Conservation (phyloP, 2,329 filamentous ascomycete genomes). For the Clarireedia paspali region DNA sequence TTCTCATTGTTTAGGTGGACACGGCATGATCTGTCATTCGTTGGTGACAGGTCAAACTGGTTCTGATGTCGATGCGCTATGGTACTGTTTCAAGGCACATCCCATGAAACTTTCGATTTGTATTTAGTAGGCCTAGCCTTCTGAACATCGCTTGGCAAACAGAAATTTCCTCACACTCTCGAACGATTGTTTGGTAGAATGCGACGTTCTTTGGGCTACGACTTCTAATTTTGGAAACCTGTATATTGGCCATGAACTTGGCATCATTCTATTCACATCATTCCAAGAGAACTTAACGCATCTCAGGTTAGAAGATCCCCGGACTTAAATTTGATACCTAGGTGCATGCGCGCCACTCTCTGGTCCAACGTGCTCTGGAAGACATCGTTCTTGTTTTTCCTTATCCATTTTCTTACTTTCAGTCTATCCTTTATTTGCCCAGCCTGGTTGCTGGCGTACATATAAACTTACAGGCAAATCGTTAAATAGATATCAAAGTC, state of each 20-base stretch:
- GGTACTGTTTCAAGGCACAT: conserved; percentile 3
- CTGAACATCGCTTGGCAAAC: not conserved
- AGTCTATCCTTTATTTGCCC: not conserved
- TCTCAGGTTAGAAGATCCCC: not conserved
- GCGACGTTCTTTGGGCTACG: not conserved
- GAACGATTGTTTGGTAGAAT: not conserved
- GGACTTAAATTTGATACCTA: not conserved
- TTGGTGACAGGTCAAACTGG: not conserved
- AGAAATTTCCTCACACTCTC: not conserved
- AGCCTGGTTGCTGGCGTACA: conserved; percentile 4
- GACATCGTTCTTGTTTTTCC: not conserved
- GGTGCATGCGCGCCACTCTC: not conserved
- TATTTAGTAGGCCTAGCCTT: not conserved
- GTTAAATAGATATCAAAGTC: not conserved
- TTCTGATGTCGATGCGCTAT: not conserved
- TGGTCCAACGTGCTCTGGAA: not conserved
- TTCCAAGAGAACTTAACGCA: not conserved
- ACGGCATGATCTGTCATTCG: not conserved
- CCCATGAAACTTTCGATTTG: not conserved
- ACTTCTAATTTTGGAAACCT: not conserved
- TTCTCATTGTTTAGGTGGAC: too few relatives aligned
- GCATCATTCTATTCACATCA: not conserved
- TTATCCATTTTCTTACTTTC: not conserved
- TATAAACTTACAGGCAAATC: not conserved
- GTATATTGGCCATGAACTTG: conserved; percentile 1